Base-by-base conservation (phyloP, 2,329 filamentous ascomycete genomes). In the Metarhizium brunneum region DNA sequence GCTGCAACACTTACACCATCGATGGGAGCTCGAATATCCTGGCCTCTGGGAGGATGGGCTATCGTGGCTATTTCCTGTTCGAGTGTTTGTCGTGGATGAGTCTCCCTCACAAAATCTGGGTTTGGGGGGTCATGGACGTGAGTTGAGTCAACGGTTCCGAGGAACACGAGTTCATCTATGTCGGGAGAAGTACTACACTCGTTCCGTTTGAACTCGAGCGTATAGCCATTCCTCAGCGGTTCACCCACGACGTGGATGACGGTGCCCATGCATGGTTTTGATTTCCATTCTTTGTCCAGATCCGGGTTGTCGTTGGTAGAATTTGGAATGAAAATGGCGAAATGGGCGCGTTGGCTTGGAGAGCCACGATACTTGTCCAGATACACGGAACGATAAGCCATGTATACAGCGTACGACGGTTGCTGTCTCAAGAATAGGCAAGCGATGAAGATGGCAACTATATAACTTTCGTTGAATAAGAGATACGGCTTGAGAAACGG, bases 281-380 rank as follows among this genome's bases (percentile, higher is more conserved):
- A 18, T 10, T n/a, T 35, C 11, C 5, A 13, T 1, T 25, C 18
- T 47, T 47, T 25, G 25, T 10, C 25, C 2, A 52, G n/a, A 35
- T 42, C 29, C 32, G 16, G 14, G 36, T 29, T 18, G 20, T 42
- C 32, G 52, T 11, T 6, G 8, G 7, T 29, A n/a, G 20, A 20
- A 32, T 57, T 57, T 20, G 56, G 56, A 32, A 57, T 57, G 52
- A 57, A 54, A n/a, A 57, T 47, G 48, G 47, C 52, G 36, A 57
- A 57, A 47, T 57, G 56, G 16, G 52, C 36, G 3, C 52, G 47
- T 36, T 57, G 56, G 14, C 13, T 35, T 16, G 16, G 13, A 36
- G 47, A 38, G 13, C 14, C 8, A 29, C 48, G 29, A 48, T 20
- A 54, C 20, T 52, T 52, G 38, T 52, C 56, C 1, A 57, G 52